These are phyloP conservation scores for Kluyveromyces aestuarii DNA, from an alignment of 805 yeast species.

Conservation along the genomic window DNA sequence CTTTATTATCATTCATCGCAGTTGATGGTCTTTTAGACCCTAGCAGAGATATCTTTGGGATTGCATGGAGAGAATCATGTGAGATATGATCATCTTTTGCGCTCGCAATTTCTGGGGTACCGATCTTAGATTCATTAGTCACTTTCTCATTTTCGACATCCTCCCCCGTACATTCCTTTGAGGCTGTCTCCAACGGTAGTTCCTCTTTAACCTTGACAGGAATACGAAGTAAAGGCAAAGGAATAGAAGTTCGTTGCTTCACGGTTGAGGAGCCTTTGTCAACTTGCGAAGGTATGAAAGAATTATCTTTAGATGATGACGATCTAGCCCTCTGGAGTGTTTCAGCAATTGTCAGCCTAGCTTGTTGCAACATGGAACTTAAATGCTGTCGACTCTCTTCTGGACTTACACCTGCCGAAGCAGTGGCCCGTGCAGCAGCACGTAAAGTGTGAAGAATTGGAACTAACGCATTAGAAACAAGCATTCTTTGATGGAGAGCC, in stretches of 20 bases:
- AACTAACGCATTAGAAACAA: slow-evolving; percentile 20
- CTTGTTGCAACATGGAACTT: slow-evolving; percentile 23
- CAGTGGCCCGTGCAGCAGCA: slow-evolving; percentile 27
- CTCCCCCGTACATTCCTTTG: background rate
- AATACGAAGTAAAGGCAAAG: background rate
- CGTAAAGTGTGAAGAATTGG: slow-evolving; percentile 27
- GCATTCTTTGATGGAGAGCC: slow-evolving; percentile 5
- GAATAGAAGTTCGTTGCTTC: background rate
- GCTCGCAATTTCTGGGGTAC: background rate
- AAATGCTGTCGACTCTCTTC: slow-evolving; percentile 25
- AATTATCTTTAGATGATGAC: slow-evolving; percentile 5
- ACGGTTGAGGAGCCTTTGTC: background rate
- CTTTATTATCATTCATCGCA: background rate
- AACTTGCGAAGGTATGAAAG: slow-evolving; percentile 8
- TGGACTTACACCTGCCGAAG: slow-evolving; percentile 26
- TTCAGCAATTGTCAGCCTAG: slow-evolving; percentile 22
- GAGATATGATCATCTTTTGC: background rate
- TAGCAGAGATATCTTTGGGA: background rate
- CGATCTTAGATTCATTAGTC: background rate
- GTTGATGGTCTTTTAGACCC: background rate
- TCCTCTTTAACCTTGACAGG: background rate
- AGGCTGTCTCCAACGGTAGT: background rate
- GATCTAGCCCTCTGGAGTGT: slow-evolving; percentile 15
- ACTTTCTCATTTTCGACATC: too few species aligned
- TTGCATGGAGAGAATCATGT: background rate